Evolutionary conservation across 306 rosid species (phyloP).

Genomic region (Sechiopsis laciniata): DNA sequence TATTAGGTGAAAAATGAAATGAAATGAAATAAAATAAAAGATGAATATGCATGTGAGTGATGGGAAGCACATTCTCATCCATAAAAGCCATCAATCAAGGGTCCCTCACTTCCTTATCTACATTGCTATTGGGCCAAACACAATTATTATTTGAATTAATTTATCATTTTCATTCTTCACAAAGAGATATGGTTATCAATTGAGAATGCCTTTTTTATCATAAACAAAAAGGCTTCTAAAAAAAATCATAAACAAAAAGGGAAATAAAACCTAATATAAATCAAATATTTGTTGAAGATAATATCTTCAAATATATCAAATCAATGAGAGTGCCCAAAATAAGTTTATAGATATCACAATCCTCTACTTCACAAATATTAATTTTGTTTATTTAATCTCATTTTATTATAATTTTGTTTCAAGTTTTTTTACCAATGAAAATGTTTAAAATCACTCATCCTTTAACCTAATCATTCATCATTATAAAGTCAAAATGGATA

Average conservation of each 20-base stretch:
- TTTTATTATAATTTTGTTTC: too few relatives aligned
- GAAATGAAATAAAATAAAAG: background rate
- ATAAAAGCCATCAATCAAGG: constrained; percentile 3
- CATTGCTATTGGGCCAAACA: constrained; percentile 6
- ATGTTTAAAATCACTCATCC: too few relatives aligned
- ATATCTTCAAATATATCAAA: too few relatives aligned
- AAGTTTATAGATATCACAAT: too few relatives aligned
- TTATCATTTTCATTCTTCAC: background rate
- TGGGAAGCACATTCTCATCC: constrained; percentile 17
- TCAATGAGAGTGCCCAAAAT: background rate
- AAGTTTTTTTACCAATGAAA: too few relatives aligned
- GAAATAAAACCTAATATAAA: background rate
- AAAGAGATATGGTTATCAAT: background rate
- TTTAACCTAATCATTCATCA: too few relatives aligned
- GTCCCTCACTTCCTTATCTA: constrained; percentile 12
- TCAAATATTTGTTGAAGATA: background rate
- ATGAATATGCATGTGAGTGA: background rate
- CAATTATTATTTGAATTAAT: background rate
- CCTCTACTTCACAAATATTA: too few relatives aligned
- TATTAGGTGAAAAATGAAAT: background rate
- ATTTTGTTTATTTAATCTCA: too few relatives aligned
- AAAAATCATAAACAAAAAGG: background rate
- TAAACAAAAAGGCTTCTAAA: background rate
- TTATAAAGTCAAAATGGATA: too few relatives aligned
- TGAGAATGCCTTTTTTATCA: background rate